phyloP scores from a whole-genome alignment of 73 alveolate genomes.

The Tetrahymena borealis region DNA sequence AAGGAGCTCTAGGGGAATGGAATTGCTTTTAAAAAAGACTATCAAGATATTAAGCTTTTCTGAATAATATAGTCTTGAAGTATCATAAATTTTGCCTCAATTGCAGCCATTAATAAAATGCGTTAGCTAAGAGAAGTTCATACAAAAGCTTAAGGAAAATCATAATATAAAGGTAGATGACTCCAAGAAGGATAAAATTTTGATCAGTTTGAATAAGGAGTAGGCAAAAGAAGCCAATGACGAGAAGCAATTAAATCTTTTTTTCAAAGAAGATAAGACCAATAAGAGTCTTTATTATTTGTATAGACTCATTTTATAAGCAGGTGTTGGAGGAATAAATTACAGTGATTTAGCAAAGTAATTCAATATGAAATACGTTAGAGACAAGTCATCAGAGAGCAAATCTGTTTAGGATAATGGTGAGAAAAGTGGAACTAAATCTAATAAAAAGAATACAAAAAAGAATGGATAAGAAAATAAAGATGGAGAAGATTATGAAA shows the following conservation, averaged over 20 bases:
- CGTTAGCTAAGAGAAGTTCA: background rate
- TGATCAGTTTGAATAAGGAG: background rate
- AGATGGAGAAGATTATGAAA: background rate
- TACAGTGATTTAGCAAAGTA: background rate
- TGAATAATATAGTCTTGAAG: background rate
- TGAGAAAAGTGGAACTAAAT: background rate
- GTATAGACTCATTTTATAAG: background rate
- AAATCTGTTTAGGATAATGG: background rate
- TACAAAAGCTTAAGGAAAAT: background rate
- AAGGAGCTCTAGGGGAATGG: conserved; percentile 6
- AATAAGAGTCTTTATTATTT: background rate
- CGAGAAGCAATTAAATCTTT: background rate
- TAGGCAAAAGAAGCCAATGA: background rate
- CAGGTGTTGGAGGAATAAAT: background rate
- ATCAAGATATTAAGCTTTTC: background rate
- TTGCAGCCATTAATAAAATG: background rate
- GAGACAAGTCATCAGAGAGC: background rate
- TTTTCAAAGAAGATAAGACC: background rate
- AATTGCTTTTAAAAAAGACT: background rate
- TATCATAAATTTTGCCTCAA: background rate
- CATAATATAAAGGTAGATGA: background rate
- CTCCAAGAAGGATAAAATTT: background rate
- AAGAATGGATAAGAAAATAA: background rate
- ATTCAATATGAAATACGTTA: background rate
- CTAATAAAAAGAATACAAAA: background rate